Base-by-base conservation (phyloP, 2,329 filamentous ascomycete genomes). In the Exophiala viscosa region DNA sequence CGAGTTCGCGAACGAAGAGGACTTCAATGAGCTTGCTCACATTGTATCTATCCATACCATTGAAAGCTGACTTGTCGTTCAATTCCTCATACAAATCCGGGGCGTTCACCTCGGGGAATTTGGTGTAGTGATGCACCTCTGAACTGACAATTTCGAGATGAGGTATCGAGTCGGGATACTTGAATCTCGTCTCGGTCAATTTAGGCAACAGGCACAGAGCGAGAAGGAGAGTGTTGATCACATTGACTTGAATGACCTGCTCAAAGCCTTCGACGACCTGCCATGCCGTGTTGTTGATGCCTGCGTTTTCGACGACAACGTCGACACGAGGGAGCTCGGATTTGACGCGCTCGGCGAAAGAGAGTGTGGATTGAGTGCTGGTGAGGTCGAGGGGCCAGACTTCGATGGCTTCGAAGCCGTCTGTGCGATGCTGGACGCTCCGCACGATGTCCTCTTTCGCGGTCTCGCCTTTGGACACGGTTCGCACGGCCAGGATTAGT, bases 321-420 rank as follows among this genome's bases (percentile, higher is more conserved):
- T 74, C 70, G n/a, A 72, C 40, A 6, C 69, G 58, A 4, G 61
- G 9, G 39, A 72, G 61, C 2, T 58, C 54, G 28, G 45, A 33
- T 14, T 65, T 59, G n/a, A 62, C 67, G 10, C 63, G 58, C 31
- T 66, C 58, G 1, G 66, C 67, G 46, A 73, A 73, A 2, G 56
- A 59, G 9, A 54, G 11, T 5, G 47, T 54, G 17, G 49, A 72
- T 2, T 64, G 61, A 48, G 71, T 75, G 14, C 62, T 68, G 5
- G 59, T 49, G 31, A 77, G 66, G 59, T 78, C 75, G 2, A 79
- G 63, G 2, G 64, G 62, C 75, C 75, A 77, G 11, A 76, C 74
- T 55, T 75, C 68, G 35, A 76, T 60, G 23, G 52, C 23, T 18
- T 64, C 58, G 23, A 58, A 61, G 14, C 34, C 34, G 32, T 59